Evolutionary conservation across 1,284 basidiomycete genomes (phyloP).

Genomic region (Fistulinella cinereoalba): DNA sequence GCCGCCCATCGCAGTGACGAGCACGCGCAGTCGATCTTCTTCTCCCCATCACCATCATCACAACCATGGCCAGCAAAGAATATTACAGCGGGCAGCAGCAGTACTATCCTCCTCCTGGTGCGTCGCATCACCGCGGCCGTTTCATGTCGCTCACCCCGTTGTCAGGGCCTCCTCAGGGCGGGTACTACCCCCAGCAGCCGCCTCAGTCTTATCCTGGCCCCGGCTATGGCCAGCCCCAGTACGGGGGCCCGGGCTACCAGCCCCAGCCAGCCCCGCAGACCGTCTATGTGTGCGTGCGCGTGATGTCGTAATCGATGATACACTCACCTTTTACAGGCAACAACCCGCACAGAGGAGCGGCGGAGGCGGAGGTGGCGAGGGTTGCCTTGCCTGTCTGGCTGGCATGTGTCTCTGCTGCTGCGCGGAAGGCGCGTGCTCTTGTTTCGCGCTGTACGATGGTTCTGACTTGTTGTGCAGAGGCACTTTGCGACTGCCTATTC

Average conservation of each 20-base stretch:
- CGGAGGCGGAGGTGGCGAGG: slow-evolving; percentile 38
- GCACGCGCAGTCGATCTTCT: slow-evolving; percentile 3
- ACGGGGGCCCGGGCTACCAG: slow-evolving; percentile 47
- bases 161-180: slow-evolving; percentile 60
- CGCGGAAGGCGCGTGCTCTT: slow-evolving; percentile 53
- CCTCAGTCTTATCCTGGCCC: slow-evolving; percentile 62
- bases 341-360: slow-evolving; percentile 47
- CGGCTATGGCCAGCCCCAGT: slow-evolving; percentile 29
- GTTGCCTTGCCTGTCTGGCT: slow-evolving; percentile 69
- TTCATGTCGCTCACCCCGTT: slow-evolving; percentile 6
- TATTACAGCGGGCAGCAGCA: slow-evolving; percentile 60
- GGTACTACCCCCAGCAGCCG: slow-evolving; percentile 77
- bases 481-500: slow-evolving; percentile 70
- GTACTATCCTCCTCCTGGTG: slow-evolving; percentile 71
- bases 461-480: slow-evolving; percentile 42
- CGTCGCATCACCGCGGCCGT: neutral
- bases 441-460: slow-evolving; percentile 1
- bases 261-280: slow-evolving; percentile 70
- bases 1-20: slow-evolving; percentile 8
- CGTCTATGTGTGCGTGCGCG: slow-evolving; percentile 59
- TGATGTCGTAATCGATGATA: neutral
- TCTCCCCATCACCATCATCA: slow-evolving; percentile 16
- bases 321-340: slow-evolving; percentile 42
- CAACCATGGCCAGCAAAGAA: slow-evolving; percentile 69
- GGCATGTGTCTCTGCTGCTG: slow-evolving; percentile 75